Evolutionary conservation across 2,329 filamentous ascomycete genomes (phyloP).

Genomic region (Ascochyta clinopodiicola): DNA sequence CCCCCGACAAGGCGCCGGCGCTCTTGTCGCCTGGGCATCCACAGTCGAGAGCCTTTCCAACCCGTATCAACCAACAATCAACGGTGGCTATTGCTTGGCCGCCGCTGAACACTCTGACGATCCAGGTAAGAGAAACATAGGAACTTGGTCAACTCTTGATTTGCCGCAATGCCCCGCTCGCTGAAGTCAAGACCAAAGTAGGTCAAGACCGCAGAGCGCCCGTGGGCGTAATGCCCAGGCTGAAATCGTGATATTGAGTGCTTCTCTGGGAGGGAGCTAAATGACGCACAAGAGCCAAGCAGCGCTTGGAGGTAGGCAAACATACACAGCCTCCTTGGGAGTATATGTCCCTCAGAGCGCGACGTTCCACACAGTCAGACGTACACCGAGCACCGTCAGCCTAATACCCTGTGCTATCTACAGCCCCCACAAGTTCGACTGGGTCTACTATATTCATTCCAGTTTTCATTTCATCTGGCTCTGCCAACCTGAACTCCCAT

Average conservation of each 20-base stretch:
- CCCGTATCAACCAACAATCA: not conserved
- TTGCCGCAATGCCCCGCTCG: not conserved
- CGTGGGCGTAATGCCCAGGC: constrained; percentile 14
- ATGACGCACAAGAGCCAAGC: constrained; percentile 16
- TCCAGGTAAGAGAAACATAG: not conserved
- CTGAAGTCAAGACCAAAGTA: not conserved
- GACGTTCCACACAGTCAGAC: not conserved
- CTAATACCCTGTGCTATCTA: not conserved
- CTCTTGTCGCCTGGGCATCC: constrained; percentile 9
- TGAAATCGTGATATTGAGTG: not conserved
- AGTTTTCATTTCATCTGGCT: not conserved
- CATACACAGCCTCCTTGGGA: constrained; percentile 13
- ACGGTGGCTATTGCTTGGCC: not conserved
- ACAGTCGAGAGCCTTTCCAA: not conserved
- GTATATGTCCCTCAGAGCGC: not conserved
- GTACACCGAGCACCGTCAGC: not conserved
- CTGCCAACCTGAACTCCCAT: not conserved
- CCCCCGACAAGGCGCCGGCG: constrained; percentile 10
- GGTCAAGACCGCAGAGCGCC: not conserved
- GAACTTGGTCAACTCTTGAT: not conserved
- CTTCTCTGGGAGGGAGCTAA: not conserved
- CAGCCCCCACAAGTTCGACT: not conserved
- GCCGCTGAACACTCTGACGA: not conserved
- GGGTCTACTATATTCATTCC: constrained; percentile 3
- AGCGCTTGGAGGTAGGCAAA: constrained; percentile 8